Conservation (phyloP, 2,329 filamentous ascomycete genomes). For the Monilinia fructigena region DNA sequence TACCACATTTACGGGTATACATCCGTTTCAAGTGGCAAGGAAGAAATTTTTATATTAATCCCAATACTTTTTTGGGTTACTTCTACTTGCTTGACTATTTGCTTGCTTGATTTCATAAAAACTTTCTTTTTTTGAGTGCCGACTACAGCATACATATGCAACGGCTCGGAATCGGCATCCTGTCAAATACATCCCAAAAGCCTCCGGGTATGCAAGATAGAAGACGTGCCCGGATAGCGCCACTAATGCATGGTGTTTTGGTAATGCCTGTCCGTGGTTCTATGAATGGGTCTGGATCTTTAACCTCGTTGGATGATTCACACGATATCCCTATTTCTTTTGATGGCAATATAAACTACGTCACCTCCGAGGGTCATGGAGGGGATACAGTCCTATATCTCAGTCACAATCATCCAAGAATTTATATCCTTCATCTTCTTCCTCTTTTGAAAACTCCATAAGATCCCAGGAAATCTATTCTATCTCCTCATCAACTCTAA, state of each 20-base stretch:
- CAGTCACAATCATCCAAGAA: not conserved
- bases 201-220: constrained; percentile 8
- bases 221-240: not conserved
- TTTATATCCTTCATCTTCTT: not conserved
- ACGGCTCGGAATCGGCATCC: constrained; percentile 15
- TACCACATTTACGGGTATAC: not conserved
- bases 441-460: not conserved
- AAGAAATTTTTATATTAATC: not conserved
- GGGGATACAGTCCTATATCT: not conserved
- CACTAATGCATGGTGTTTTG: constrained; percentile 10
- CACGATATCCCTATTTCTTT: not conserved
- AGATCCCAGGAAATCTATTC: not conserved
- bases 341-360: not conserved
- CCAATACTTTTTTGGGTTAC: not conserved
- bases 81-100: not conserved
- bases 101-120: no score
- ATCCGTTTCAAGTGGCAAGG: not conserved
- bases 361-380: not conserved
- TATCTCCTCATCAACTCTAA: not conserved
- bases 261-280: not conserved
- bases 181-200: constrained; percentile 5
- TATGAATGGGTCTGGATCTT: constrained; percentile 7
- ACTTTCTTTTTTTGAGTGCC: not conserved
- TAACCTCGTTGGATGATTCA: not conserved
- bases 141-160: constrained; percentile 13